phyloP scores from a whole-genome alignment of 306 rosid species.

The Clitoria ternatea region DNA sequence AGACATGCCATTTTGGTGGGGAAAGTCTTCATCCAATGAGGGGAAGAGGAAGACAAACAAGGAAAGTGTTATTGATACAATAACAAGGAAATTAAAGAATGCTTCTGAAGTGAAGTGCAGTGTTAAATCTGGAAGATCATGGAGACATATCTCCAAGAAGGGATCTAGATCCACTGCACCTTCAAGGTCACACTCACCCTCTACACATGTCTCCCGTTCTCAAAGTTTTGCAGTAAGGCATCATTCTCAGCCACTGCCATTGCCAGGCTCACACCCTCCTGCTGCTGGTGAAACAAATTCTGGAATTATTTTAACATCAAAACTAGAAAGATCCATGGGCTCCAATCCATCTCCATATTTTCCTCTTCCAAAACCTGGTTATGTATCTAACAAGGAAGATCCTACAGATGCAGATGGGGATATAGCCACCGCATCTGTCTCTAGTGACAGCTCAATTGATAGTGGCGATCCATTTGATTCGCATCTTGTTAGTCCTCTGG shows the following conservation, averaged over 20 bases:
- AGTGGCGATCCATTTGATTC: conserved; percentile 64
- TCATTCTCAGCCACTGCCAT: conserved; percentile 65
- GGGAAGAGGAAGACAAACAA: conserved; percentile 54
- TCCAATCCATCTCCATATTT: conserved; percentile 45
- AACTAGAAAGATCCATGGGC: conserved; percentile 44
- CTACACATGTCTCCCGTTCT: conserved; percentile 56
- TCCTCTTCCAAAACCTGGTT: conserved; percentile 63
- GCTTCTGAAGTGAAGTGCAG: conserved; percentile 54
- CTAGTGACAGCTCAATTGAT: conserved; percentile 58
- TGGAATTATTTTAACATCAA: conserved; percentile 46
- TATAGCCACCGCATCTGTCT: conserved; percentile 63
- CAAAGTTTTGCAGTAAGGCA: conserved; percentile 74
- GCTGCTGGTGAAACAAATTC: conserved; percentile 50
- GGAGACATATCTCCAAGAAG: conserved; percentile 52
- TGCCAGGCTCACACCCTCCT: conserved; percentile 48
- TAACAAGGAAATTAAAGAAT: conserved; percentile 63
- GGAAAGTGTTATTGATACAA: conserved; percentile 65
- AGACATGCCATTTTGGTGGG: conserved; percentile 90
- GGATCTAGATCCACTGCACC: conserved; percentile 52
- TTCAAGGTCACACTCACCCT: conserved; percentile 68
- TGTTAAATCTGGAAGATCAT: conserved; percentile 47
- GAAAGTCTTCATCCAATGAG: conserved; percentile 75
- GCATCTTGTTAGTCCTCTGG: conserved; percentile 58
- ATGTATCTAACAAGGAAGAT: conserved; percentile 44
- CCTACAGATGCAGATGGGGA: conserved; percentile 60